phyloP scores from a whole-genome alignment of 352 stramenopile genomes.

The Phytopythium vexans region DNA sequence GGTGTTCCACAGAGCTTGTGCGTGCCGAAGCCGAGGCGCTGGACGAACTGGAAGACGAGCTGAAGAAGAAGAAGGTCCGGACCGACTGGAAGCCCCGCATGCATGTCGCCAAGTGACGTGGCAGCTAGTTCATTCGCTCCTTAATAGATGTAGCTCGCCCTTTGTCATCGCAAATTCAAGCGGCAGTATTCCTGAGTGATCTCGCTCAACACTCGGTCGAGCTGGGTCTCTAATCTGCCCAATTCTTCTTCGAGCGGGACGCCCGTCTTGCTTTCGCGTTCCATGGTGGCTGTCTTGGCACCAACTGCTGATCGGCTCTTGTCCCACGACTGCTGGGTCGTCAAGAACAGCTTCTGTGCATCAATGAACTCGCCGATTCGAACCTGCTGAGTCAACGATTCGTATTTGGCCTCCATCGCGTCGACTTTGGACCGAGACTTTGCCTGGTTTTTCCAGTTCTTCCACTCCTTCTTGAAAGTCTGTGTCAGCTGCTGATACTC shows the following conservation, averaged over 20 bases:
- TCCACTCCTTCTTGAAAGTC: conserved; percentile 31
- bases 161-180: conserved; percentile 28
- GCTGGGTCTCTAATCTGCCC: conserved; percentile 30
- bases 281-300: not conserved
- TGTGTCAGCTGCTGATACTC: conserved; percentile 26
- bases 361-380: conserved; percentile 40
- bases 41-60: conserved; percentile 58
- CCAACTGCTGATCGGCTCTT: not conserved
- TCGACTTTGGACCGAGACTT: conserved; percentile 36
- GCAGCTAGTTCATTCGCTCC: too few species aligned
- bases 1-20: conserved; percentile 31
- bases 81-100: conserved; percentile 31
- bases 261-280: not conserved
- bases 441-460: conserved; percentile 34
- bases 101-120: not conserved
- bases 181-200: conserved; percentile 52
- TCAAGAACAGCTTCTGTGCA: conserved; percentile 40
- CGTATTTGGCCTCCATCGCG: conserved; percentile 46
- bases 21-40: conserved; percentile 40
- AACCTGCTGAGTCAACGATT: conserved; percentile 35
- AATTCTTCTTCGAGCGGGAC: conserved; percentile 30
- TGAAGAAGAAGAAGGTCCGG: conserved; percentile 84
- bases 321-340: conserved; percentile 18
- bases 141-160: not conserved
- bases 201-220: conserved; percentile 45